Conservation (phyloP, 305 asterid genomes). For the Caryopteris hybrid region DNA sequence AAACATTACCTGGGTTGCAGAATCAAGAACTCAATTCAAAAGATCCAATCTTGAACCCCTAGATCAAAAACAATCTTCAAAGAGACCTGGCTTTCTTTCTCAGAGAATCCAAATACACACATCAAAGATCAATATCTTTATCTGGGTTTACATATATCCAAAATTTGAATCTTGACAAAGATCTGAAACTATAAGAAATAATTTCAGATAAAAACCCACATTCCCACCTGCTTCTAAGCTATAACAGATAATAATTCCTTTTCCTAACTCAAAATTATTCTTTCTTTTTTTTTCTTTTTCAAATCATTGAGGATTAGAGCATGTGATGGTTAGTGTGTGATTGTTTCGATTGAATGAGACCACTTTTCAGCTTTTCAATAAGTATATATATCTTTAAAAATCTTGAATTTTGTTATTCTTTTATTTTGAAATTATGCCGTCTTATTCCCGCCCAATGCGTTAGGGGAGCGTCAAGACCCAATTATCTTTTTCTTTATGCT, state of each 20-base stretch:
- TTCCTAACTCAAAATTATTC: background rate
- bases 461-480: constrained; percentile 19
- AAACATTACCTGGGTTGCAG: constrained; percentile 25
- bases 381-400: background rate
- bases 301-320: constrained; percentile 21
- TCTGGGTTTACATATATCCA: constrained; percentile 19
- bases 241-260: background rate
- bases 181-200: constrained; percentile 19
- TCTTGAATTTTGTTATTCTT: background rate
- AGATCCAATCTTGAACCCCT: constrained; percentile 25
- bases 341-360: too few relatives aligned
- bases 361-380: constrained; percentile 24
- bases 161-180: constrained; percentile 20
- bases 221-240: constrained; percentile 1
- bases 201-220: constrained; percentile 12
- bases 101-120: background rate
- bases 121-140: background rate
- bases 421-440: constrained; percentile 28
- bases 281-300: background rate
- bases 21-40: constrained; percentile 21
- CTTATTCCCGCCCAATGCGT: constrained; percentile 38
- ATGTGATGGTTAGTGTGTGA: constrained; percentile 1
- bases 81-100: background rate
- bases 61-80: background rate
- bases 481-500: background rate